Evolutionary conservation across 345 rosid species (phyloP).

Genomic region (Eucalyptus erythrocorys): DNA sequence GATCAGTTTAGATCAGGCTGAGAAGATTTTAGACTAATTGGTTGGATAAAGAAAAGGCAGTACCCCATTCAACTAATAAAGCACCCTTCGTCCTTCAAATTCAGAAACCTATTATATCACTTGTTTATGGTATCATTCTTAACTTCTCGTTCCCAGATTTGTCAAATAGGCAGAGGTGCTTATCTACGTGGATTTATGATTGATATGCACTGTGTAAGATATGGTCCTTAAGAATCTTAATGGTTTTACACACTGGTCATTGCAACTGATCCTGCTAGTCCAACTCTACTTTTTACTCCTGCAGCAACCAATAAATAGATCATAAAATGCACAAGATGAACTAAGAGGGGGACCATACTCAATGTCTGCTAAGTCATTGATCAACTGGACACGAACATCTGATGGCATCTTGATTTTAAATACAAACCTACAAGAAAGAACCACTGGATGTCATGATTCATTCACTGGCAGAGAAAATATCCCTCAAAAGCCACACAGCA

Average conservation of each 20-base stretch:
- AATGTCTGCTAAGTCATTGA: slow-evolving; percentile 85
- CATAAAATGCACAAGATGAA: background rate
- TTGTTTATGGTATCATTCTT: background rate
- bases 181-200: background rate
- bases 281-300: background rate
- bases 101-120: background rate
- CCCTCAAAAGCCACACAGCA: background rate
- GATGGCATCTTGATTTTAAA: slow-evolving; percentile 90
- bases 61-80: background rate
- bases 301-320: background rate
- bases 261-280: background rate
- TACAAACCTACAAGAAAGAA: slow-evolving; percentile 51
- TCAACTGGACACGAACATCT: slow-evolving; percentile 65
- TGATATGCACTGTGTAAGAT: background rate
- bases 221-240: background rate
- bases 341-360: slow-evolving; percentile 35
- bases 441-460: background rate
- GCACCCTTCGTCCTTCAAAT: background rate
- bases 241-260: background rate
- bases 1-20: background rate
- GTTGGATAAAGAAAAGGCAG: background rate
- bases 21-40: background rate
- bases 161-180: background rate
- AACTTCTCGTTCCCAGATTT: background rate
- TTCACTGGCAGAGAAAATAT: background rate